Conservation (phyloP, 208 protist genomes). For the Naegleria gruberi region DNA sequence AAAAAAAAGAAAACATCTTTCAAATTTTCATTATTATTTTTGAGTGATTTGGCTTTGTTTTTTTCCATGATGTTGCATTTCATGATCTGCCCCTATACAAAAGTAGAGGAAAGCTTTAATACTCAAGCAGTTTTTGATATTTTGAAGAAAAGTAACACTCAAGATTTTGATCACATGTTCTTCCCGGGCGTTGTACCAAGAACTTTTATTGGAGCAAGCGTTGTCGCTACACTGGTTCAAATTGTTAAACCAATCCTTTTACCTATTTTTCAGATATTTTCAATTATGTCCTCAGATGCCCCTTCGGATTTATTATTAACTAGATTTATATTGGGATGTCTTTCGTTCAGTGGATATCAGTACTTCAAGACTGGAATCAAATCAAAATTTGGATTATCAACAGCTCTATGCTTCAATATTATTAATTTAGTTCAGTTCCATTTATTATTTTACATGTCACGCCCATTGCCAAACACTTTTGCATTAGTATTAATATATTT, state of each 20-base stretch:
- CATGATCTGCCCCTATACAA: slow-evolving; percentile 57
- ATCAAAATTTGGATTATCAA: slow-evolving; percentile 10
- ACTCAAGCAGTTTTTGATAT: slow-evolving; percentile 85
- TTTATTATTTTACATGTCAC: slow-evolving; percentile 69
- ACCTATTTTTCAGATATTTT: neutral
- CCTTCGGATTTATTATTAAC: slow-evolving; percentile 25
- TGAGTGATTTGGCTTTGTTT: neutral
- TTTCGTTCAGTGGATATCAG: slow-evolving; percentile 3
- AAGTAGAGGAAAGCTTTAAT: slow-evolving; percentile 90
- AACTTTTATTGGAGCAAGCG: slow-evolving; percentile 70
- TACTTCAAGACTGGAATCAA: slow-evolving; percentile 7
- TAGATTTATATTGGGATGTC: slow-evolving; percentile 35
- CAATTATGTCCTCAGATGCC: neutral
- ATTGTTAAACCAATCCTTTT: slow-evolving; percentile 28
- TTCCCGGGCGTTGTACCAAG: slow-evolving; percentile 84
- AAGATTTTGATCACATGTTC: slow-evolving; percentile 68
- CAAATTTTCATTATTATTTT: neutral
- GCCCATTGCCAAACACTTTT: slow-evolving; percentile 79
- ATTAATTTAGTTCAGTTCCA: slow-evolving; percentile 68
- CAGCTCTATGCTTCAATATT: slow-evolving; percentile 39
- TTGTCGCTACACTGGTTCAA: slow-evolving; percentile 34
- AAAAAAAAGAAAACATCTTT: too few species aligned
- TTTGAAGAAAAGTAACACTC: slow-evolving; percentile 44
- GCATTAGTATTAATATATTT: slow-evolving; percentile 51
- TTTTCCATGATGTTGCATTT: slow-evolving; percentile 23